Evolutionary conservation across 495 filamentous ascomycete genomes (phyloP).

Genomic region (Pseudevernia furfuracea): DNA sequence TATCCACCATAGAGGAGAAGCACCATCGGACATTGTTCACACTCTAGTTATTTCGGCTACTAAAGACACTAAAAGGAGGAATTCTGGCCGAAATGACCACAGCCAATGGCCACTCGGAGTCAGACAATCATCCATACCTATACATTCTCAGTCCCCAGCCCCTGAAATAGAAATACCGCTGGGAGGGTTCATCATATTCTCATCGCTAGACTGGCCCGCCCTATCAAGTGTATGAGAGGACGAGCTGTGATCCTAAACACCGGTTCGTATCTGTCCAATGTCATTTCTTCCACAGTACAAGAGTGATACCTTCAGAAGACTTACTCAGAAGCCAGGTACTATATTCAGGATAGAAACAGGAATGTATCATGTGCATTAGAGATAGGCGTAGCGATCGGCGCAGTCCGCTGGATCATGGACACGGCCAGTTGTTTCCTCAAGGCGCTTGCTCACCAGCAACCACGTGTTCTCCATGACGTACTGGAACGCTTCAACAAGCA

Average conservation of each 20-base stretch:
- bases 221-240: not conserved
- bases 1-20: not conserved
- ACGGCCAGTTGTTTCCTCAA: conserved; percentile 14
- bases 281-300: not conserved
- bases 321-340: too few relatives aligned
- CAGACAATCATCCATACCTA: not conserved
- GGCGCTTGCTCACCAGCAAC: conserved; percentile 19
- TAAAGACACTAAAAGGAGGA: not conserved
- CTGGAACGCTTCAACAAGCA: conserved; percentile 18
- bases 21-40: not conserved
- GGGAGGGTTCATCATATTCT: not conserved
- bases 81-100: not conserved
- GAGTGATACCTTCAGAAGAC: not conserved
- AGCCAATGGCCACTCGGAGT: not conserved
- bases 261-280: not conserved
- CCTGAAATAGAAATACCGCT: not conserved
- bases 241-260: not conserved
- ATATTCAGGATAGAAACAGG: not conserved
- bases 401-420: conserved; percentile 15
- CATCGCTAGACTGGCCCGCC: not conserved
- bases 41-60: not conserved
- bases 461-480: conserved; percentile 17
- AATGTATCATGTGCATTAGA: not conserved
- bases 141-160: not conserved
- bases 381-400: conserved; percentile 14